Evolutionary conservation across 495 filamentous ascomycete genomes (phyloP), one percentile per base, ranked within the genome.

Genomic region (Podospora fimiseda): DNA sequence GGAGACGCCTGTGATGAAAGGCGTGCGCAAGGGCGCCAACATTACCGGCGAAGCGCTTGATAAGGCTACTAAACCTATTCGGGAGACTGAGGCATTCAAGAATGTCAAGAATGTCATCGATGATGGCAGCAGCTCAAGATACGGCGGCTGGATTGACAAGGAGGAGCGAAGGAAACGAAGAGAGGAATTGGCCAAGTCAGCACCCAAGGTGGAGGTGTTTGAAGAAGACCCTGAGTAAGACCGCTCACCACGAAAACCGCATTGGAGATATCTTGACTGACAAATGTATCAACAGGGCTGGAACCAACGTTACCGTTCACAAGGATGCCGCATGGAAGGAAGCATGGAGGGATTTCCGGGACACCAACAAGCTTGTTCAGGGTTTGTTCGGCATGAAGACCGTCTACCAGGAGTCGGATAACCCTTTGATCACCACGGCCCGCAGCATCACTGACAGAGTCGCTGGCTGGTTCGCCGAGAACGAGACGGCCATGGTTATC

Each of bases 281-380:
- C 51, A 16, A 4, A 16, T 43, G 46, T 36, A 0, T 36, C 13
- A 37, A 6, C 51, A 96, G 92, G 41, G 93, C 93, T 54, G 93
- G 93, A 44, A 93, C 89, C 48, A 91, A 96, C 60, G 75, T 98
- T 21, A 96, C 91, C 2, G 67, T 98, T 2, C 93, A 98, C 76
- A 98, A 98, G 71, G 93, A 98, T 64, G 83, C 94, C 16, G 86
- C 84, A 6, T 95, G 90, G 89, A 93, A 95, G 73, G 90, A 96
- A 67, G 88, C 88, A 8, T 98, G 93, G 93, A 80, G 86, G 36
- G 83, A 87, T 24, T 98, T 97, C 82, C 80, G 84, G 46, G 93
- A 98, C 59, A 82, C 83, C 44, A 92, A 83, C 65, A 88, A 83
- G 44, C 64, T 96, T 56, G 92, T 96, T 78, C 93, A 96, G 67